Base-by-base conservation (phyloP, 2,329 filamentous ascomycete genomes). In the Alternaria brassicicola region DNA sequence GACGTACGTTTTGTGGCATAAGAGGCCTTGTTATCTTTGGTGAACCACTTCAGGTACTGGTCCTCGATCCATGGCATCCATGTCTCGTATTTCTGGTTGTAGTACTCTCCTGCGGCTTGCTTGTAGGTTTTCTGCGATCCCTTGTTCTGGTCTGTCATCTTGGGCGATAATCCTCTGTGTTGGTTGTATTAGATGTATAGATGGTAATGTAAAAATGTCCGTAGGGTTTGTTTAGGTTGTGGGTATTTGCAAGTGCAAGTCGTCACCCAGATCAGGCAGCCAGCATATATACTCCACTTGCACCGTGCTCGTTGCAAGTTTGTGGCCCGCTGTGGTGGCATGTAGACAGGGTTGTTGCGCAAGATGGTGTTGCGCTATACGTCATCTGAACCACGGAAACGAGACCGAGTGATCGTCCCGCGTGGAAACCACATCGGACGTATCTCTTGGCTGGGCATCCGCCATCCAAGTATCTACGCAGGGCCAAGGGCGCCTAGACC, bases 11-110 rank as follows among this genome's bases (percentile, higher is more conserved):
- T 91, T 2, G 88, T 83, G 6, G 86, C 81, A 69, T 92, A 92
- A 72, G 85, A 88, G 5, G 88, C 85, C 78, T 92, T 91, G 82
- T 92, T 92, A 72, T 91, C 88, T 62, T 88, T 89, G 68, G 88
- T 90, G 76, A 91, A 91, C 82, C 86, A 91, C 51, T 83, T 82
- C 26, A 92, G 83, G 74, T 90, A 91, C 58, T 86, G 76, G 74
- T 92, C 89, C 76, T 92, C 89, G 55, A 91, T 80, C 89, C 89
- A 92, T 1, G 89, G 89, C 73, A 91, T 84, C 89, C 89, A 92
- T 68, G 79, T 83, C 72, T 92, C 88, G 77, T 92, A 91, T 75
- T 91, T 87, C 53, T 84, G 78, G 78, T 90, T 88, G 81, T 91
- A 92, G 49, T 84, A 86, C 55, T 87, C 73, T 26, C 59, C 57